Evolutionary conservation across 495 filamentous ascomycete genomes (phyloP).

Genomic region (Annulohypoxylon stygium): DNA sequence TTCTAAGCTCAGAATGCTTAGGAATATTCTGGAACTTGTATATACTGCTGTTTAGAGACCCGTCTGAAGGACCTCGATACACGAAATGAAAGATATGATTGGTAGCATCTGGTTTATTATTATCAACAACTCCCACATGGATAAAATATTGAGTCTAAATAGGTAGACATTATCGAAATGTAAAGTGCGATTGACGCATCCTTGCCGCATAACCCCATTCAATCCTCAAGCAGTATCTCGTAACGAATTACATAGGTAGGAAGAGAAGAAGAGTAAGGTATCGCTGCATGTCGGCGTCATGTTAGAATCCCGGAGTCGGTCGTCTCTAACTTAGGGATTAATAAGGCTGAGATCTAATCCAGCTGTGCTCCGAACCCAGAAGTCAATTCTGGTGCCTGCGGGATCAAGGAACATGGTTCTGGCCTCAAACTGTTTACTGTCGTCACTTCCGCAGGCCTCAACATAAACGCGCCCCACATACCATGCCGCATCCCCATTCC

Average conservation of each 20-base stretch:
- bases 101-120: neutral
- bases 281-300: neutral
- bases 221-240: neutral
- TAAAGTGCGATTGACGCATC: neutral
- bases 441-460: neutral
- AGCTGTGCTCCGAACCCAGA: neutral
- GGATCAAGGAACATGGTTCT: constrained; percentile 5
- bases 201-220: neutral
- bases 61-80: neutral
- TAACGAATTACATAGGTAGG: neutral
- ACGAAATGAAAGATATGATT: neutral
- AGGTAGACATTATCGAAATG: neutral
- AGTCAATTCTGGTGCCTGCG: neutral
- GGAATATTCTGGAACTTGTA: neutral
- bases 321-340: neutral
- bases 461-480: constrained; percentile 3
- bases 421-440: constrained; percentile 9
- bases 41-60: neutral
- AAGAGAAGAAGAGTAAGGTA: neutral
- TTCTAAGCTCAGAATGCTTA: constrained; percentile 58
- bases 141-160: neutral
- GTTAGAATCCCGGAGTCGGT: neutral
- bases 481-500: constrained; percentile 26
- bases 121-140: neutral
- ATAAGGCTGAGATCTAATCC: neutral